Conservation (phyloP, 352 stramenopile genomes). For the Phytophthora colocasiae region DNA sequence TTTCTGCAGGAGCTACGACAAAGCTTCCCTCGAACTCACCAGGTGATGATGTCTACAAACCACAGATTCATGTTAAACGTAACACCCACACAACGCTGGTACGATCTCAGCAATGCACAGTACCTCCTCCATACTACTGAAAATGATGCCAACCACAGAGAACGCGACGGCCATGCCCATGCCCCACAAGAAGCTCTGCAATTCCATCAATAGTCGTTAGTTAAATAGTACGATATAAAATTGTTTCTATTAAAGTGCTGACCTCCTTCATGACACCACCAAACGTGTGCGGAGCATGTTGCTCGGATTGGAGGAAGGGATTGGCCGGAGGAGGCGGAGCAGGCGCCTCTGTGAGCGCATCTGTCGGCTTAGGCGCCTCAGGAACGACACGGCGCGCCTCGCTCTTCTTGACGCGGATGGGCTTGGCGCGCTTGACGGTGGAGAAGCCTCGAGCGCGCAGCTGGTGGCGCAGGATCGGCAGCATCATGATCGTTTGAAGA, state of each 20-base stretch:
- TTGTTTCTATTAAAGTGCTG: not conserved
- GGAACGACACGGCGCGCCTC: conserved; percentile 64
- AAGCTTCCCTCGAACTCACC: conserved; percentile 33
- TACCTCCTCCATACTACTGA: conserved; percentile 76
- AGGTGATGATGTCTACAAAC: conserved; percentile 23
- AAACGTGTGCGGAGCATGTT: conserved; percentile 64
- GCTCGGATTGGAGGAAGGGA: conserved; percentile 44
- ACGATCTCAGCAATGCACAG: not conserved
- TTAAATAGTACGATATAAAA: not conserved
- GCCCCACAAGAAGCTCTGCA: conserved; percentile 81
- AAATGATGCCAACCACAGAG: conserved; percentile 70
- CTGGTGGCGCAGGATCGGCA: conserved; percentile 13
- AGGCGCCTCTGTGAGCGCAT: conserved; percentile 52
- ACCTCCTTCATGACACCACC: conserved; percentile 75
- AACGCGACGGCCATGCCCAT: conserved; percentile 83
- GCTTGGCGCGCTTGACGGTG: conserved; percentile 56
- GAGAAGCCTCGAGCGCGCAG: conserved; percentile 44
- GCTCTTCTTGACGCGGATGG: conserved; percentile 78
- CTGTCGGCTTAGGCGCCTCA: conserved; percentile 46
- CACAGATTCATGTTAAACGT: not conserved
- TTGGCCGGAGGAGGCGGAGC: conserved; percentile 29
- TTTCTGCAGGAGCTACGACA: conserved; percentile 13
- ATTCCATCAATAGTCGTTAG: conserved; percentile 1
- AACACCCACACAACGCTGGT: conserved; percentile 4
- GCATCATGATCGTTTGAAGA: not conserved